These are phyloP conservation scores for Cajanus cajan DNA, from an alignment of 306 rosid genomes.

Conservation along the genomic window DNA sequence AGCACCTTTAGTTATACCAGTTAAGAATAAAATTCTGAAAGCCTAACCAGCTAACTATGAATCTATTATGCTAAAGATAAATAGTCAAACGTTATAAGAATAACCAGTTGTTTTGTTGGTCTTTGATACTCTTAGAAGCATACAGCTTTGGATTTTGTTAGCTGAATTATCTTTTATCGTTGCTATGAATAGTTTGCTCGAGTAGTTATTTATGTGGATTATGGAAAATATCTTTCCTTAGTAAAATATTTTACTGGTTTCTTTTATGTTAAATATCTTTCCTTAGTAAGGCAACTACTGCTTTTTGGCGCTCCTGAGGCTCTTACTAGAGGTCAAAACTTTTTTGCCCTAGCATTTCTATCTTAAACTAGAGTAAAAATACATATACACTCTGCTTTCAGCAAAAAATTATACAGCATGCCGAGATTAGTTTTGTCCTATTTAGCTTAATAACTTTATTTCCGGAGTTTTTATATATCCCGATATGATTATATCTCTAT, in stretches of 20 bases:
- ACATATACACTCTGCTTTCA: background rate
- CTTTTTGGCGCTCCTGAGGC: background rate
- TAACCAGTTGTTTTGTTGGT: background rate
- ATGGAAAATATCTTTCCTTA: too few species aligned
- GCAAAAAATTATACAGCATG: background rate
- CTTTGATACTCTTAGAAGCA: background rate
- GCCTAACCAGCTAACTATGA: background rate
- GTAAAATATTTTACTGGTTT: background rate
- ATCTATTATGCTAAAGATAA: background rate
- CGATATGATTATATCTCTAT: background rate
- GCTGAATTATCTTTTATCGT: background rate
- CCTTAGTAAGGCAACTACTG: background rate
- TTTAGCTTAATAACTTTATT: background rate
- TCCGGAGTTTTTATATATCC: background rate
- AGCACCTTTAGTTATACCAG: background rate
- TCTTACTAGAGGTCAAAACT: background rate
- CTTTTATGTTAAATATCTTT: background rate
- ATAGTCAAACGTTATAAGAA: background rate
- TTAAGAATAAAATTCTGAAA: background rate
- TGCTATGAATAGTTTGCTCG: background rate
- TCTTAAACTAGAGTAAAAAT: background rate
- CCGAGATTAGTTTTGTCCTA: background rate
- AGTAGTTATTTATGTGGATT: background rate
- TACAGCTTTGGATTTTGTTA: background rate
- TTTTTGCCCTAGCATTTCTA: background rate